These are phyloP conservation scores for Volvariella surrecta DNA, from an alignment of 1,284 basidiomycete species.

Conservation along the genomic window DNA sequence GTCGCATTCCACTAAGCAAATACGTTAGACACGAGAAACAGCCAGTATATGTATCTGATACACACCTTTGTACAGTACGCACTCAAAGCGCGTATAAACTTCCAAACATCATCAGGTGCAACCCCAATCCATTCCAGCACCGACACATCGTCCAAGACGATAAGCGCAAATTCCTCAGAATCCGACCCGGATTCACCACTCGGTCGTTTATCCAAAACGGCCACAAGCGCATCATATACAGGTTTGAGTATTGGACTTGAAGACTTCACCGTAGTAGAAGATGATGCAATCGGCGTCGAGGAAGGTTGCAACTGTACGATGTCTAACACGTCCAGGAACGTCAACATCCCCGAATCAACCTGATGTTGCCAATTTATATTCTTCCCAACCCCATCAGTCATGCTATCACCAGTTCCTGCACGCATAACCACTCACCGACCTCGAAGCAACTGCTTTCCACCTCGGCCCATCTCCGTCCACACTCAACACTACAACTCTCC, in stretches of 20 bases:
- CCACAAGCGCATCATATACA: slow-evolving; percentile 1
- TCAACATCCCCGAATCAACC: slow-evolving; percentile 32
- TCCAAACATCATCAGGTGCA: slow-evolving; percentile 34
- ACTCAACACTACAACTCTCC: slow-evolving; percentile 42
- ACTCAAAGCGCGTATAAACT: slow-evolving; percentile 50
- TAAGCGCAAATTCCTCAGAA: slow-evolving; percentile 20
- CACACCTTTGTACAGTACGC: slow-evolving; percentile 42
- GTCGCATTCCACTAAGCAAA: slow-evolving; percentile 34
- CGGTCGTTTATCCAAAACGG: slow-evolving; percentile 8
- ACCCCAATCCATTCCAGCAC: slow-evolving; percentile 62
- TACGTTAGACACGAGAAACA: too few species aligned
- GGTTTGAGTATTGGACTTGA: slow-evolving; percentile 6
- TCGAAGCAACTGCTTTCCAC: slow-evolving; percentile 54
- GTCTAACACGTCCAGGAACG: slow-evolving; percentile 41
- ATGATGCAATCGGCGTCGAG: neutral
- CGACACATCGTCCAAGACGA: slow-evolving; percentile 61
- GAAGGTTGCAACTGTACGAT: slow-evolving; percentile 11
- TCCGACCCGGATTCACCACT: neutral
- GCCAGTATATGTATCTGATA: slow-evolving; percentile 18
- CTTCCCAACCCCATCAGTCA: too few species aligned
- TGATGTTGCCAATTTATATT: slow-evolving; percentile 43
- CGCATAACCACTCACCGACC: slow-evolving; percentile 53
- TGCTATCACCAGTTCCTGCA: too few species aligned
- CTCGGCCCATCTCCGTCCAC: slow-evolving; percentile 45
- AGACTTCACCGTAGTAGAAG: neutral